Evolutionary conservation across 371 early-diverging fungal species (phyloP), one percentile per base, ranked within the genome.

Genomic region (Saksenaea vasiformis): DNA sequence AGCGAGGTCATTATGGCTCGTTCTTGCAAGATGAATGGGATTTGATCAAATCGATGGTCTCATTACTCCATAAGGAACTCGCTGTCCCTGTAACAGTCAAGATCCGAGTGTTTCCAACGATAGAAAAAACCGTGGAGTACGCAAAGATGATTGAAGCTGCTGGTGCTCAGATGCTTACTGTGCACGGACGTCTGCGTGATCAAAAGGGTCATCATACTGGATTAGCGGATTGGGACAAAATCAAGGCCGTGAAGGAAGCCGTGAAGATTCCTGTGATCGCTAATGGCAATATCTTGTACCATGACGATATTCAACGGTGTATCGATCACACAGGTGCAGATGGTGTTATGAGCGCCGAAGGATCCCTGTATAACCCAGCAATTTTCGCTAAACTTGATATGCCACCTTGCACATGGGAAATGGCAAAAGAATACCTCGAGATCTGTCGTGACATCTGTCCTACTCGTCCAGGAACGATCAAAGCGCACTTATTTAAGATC

Each of bases 1-100:
- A 87, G 56, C 79, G 90, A 54, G 99, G 99, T 13, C 87, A 90
- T 72, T 99, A 99, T 74, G 99, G 99, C 0, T 90, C 99, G 10
- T 99, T 85, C 67, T 76, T 99, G 67, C 93, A 94, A 88, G 97
- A 99, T 41, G 98, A 97, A 56, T 97, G 98, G 98, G 91, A 93
- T 0, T 70, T 96, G 63, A 89, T 98, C 60, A 85, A 82, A 34
- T 72, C 74, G 39, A 85, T 95, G 84, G 90, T 95, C 17, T 83
- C 76, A 34, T 85, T 74, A 1, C 83, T 98, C 24, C 89, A 97
- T 76, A 74, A 84, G 35, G 87, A 96, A 62, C 79, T 99, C 9
- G 80, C 85, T n/a, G 82, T 99, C 11, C 99, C 99, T 3, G 94
- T 99, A 15, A 98, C 97, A 1, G 96, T 94, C 80, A 99, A 99